phyloP scores from a whole-genome alignment of 2,329 filamentous ascomycete species.

The Sporothrix phasma region DNA sequence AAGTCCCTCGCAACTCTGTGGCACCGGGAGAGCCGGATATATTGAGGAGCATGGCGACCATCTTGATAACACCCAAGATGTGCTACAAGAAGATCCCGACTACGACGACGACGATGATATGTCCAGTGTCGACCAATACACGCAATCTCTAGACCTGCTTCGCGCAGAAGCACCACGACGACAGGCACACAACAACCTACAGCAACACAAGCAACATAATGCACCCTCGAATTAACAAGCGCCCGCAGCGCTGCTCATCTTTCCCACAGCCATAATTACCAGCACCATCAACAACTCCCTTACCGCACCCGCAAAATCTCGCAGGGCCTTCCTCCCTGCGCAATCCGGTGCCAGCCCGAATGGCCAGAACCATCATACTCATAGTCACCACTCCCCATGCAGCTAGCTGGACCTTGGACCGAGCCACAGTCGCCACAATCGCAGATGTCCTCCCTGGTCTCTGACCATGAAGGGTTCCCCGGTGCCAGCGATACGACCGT shows the following conservation, averaged over 20 bases:
- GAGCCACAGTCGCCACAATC: constrained; percentile 12
- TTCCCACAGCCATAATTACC: constrained; percentile 8
- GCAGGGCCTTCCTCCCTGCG: background rate
- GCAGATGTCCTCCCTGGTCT: background rate
- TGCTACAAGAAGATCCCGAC: background rate
- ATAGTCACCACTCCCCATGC: constrained; percentile 1
- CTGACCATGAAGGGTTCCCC: constrained; percentile 14
- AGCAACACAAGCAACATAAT: background rate
- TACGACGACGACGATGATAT: background rate
- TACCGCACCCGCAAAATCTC: constrained; percentile 1
- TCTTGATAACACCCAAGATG: background rate
- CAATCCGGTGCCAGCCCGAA: too few species aligned
- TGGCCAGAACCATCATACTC: background rate
- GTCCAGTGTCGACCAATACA: constrained; percentile 16
- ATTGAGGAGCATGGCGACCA: background rate
- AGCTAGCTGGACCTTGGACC: constrained; percentile 6
- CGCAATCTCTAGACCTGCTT: constrained; percentile 17
- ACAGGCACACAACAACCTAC: background rate
- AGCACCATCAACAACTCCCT: constrained; percentile 6
- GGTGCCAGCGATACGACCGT: constrained; percentile 23
- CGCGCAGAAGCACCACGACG: background rate
- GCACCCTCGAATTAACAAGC: background rate
- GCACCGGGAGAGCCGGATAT: background rate
- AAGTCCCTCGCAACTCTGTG: constrained; percentile 3
- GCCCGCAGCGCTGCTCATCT: background rate